These are phyloP conservation scores for Aspergillus indologenus DNA, from an alignment of 495 filamentous ascomycete species.

Conservation along the genomic window DNA sequence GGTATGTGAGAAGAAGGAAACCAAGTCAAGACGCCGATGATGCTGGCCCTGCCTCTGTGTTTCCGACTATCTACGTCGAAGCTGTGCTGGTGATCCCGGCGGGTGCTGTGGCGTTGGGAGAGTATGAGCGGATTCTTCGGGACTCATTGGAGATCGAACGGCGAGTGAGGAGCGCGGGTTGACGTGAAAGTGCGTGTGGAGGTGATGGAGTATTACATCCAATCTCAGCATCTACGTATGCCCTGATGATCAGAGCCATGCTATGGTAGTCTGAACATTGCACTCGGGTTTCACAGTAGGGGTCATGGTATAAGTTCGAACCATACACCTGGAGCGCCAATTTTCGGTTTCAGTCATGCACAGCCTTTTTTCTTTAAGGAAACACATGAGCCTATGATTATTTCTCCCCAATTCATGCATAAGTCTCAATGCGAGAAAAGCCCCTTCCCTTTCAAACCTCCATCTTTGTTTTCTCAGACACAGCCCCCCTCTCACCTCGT, in stretches of 20 bases:
- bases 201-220: too few species aligned
- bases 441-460: slow-evolving; percentile 11
- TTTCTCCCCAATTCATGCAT: too few species aligned
- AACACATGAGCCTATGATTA: too few species aligned
- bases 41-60: slow-evolving; percentile 18
- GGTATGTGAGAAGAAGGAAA: slow-evolving; percentile 57
- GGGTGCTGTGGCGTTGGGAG: slow-evolving; percentile 57
- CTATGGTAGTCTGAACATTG: too few species aligned
- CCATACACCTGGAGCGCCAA: too few species aligned
- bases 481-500: slow-evolving; percentile 10
- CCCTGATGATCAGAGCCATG: too few species aligned
- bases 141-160: slow-evolving; percentile 36
- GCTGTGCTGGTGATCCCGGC: slow-evolving; percentile 66
- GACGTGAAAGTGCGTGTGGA: slow-evolving; percentile 1
- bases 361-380: too few species aligned
- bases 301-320: too few species aligned
- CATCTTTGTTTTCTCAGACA: slow-evolving; percentile 16
- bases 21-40: neutral
- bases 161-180: slow-evolving; percentile 16
- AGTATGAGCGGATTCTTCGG: slow-evolving; percentile 55
- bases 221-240: too few species aligned
- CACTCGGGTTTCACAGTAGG: too few species aligned
- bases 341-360: too few species aligned
- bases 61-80: slow-evolving; percentile 43
- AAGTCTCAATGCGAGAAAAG: too few species aligned